Conservation (phyloP, 2,329 filamentous ascomycete genomes). For the Exophiala sp. region DNA sequence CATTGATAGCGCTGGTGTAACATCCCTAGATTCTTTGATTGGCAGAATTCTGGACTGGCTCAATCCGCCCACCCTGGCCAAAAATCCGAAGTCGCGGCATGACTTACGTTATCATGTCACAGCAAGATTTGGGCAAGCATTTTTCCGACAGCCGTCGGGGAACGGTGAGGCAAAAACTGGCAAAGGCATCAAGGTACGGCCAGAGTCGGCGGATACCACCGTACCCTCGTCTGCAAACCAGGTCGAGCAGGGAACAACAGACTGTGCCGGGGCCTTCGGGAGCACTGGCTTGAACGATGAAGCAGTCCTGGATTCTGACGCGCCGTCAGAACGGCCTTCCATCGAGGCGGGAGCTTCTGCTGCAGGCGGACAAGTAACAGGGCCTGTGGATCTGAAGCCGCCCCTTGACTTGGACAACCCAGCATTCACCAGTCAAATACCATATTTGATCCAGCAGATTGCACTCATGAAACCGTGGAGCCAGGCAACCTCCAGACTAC, state of each 20-base stretch:
- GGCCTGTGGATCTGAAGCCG: background rate
- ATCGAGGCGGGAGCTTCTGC: too few species aligned
- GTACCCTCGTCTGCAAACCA: too few species aligned
- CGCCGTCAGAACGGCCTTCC: too few species aligned
- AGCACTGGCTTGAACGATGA: too few species aligned
- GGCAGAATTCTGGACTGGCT: slow-evolving; percentile 1
- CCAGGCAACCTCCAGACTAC: background rate
- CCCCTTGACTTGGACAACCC: background rate
- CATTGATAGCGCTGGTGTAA: background rate
- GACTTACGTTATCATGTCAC: slow-evolving; percentile 10
- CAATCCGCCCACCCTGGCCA: background rate
- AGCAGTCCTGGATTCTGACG: too few species aligned
- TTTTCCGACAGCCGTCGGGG: slow-evolving; percentile 3
- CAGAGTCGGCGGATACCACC: too few species aligned
- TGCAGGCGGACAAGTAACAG: background rate
- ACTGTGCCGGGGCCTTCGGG: too few species aligned
- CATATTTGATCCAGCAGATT: slow-evolving; percentile 13
- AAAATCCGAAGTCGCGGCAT: background rate
- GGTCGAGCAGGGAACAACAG: too few species aligned
- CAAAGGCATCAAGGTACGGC: background rate
- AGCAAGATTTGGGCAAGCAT: slow-evolving; percentile 14
- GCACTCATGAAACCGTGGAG: slow-evolving; percentile 11
- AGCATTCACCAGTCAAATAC: slow-evolving; percentile 6
- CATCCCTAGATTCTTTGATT: background rate
- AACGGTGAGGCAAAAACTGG: background rate